Evolutionary conservation across 2,329 filamentous ascomycete species (phyloP).

Genomic region (Phialocephala sp.): DNA sequence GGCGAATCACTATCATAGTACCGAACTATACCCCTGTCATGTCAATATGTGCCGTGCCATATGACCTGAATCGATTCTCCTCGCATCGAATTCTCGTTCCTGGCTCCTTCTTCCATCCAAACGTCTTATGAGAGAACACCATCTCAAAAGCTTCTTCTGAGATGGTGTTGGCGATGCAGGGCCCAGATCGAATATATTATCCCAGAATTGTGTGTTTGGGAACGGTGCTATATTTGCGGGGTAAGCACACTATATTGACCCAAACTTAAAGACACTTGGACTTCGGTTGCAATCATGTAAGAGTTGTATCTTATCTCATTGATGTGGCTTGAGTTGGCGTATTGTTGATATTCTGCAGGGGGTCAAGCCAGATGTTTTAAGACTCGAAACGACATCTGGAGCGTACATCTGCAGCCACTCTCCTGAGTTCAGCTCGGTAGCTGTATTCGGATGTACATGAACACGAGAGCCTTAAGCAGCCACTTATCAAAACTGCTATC

Average conservation of each 20-base stretch:
- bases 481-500: slow-evolving; percentile 4
- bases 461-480: slow-evolving; percentile 1
- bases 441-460: slow-evolving; percentile 7
- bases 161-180: slow-evolving; percentile 43
- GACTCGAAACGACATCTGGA: slow-evolving; percentile 2
- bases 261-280: slow-evolving; percentile 34
- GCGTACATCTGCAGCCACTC: background rate
- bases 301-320: background rate
- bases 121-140: slow-evolving; percentile 16
- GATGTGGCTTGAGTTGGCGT: background rate
- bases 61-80: slow-evolving; percentile 24
- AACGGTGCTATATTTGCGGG: slow-evolving; percentile 50
- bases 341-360: slow-evolving; percentile 5
- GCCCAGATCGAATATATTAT: slow-evolving; percentile 49
- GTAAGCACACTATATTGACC: slow-evolving; percentile 46
- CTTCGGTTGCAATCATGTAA: background rate
- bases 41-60: slow-evolving; percentile 27
- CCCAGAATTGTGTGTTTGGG: slow-evolving; percentile 50
- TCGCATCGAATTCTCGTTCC: slow-evolving; percentile 23
- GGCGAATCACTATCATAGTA: slow-evolving; percentile 28
- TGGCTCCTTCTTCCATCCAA: slow-evolving; percentile 23
- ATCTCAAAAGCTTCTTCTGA: slow-evolving; percentile 41
- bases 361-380: slow-evolving; percentile 8
- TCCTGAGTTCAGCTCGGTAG: slow-evolving; percentile 1
- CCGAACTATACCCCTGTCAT: slow-evolving; percentile 18